Evolutionary conservation across 306 rosid species (phyloP).

Genomic region (Dryas drummondii): DNA sequence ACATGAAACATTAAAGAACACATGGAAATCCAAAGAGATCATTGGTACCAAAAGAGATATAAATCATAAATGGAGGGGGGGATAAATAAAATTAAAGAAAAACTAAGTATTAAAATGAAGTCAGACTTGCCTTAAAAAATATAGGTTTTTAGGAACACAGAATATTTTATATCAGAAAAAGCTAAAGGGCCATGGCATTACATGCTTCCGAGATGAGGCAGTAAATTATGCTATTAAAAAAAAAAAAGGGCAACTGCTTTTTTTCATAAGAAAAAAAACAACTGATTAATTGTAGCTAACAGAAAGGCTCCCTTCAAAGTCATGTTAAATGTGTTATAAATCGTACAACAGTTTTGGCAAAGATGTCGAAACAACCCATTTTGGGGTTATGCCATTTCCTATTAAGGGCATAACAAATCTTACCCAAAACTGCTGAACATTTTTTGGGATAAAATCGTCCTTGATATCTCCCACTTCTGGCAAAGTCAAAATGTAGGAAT

Average conservation of each 20-base stretch:
- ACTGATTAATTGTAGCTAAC: neutral
- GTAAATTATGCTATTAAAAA: neutral
- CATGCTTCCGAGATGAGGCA: neutral
- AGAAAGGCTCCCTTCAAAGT: neutral
- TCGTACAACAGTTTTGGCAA: neutral
- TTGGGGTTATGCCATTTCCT: neutral
- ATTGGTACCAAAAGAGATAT: neutral
- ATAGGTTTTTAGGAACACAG: neutral
- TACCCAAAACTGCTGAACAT: slow-evolving; percentile 94
- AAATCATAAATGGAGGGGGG: neutral
- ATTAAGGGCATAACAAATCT: slow-evolving; percentile 14
- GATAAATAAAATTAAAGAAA: neutral
- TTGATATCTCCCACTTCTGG: slow-evolving; percentile 75
- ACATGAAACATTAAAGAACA: neutral
- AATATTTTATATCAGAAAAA: neutral
- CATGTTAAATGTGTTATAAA: neutral
- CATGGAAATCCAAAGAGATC: neutral
- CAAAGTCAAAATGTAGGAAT: slow-evolving; percentile 82
- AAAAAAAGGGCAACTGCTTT: neutral
- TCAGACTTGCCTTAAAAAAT: neutral
- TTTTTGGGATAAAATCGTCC: slow-evolving; percentile 81
- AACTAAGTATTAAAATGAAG: neutral
- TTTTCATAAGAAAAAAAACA: no score
- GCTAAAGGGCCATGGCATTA: neutral
- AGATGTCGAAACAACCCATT: neutral